Conservation (phyloP, 208 protist species). For the Dictyostelium gargantuum region DNA sequence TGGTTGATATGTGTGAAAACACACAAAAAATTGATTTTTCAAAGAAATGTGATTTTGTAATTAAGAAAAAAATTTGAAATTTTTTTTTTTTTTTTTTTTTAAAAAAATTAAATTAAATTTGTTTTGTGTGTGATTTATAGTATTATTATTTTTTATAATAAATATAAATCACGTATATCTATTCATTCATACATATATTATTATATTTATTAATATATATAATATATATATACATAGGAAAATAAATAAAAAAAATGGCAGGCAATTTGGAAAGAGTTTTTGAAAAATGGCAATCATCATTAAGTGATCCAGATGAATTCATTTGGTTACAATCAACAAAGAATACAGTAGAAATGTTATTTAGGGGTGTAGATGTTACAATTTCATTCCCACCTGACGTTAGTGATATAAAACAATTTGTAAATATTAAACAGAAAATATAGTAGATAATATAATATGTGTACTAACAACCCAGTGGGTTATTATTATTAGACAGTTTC, state of each 20-base stretch:
- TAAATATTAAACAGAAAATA: neutral
- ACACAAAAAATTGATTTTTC: too few relatives aligned
- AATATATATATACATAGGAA: too few relatives aligned
- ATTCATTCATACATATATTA: too few relatives aligned
- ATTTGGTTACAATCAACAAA: constrained; percentile 53
- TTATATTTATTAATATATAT: too few relatives aligned
- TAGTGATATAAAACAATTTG: constrained; percentile 7
- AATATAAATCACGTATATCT: too few relatives aligned
- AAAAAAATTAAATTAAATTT: too few relatives aligned
- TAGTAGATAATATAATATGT: neutral
- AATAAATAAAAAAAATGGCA: constrained; percentile 58
- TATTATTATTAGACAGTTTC: neutral
- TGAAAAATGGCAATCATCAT: constrained; percentile 5
- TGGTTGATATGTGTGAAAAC: too few relatives aligned
- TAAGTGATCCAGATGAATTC: constrained; percentile 17
- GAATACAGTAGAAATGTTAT: constrained; percentile 9
- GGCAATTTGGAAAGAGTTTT: constrained; percentile 45
- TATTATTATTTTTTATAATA: too few relatives aligned
- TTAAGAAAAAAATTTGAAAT: too few relatives aligned
- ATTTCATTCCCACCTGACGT: constrained; percentile 30
- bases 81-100: too few relatives aligned
- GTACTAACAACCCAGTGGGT: neutral
- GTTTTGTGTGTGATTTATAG: too few relatives aligned
- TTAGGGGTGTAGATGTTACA: neutral
- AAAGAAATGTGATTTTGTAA: too few relatives aligned